Evolutionary conservation across 2,329 filamentous ascomycete species (phyloP).

Genomic region (Tolypocladium album): DNA sequence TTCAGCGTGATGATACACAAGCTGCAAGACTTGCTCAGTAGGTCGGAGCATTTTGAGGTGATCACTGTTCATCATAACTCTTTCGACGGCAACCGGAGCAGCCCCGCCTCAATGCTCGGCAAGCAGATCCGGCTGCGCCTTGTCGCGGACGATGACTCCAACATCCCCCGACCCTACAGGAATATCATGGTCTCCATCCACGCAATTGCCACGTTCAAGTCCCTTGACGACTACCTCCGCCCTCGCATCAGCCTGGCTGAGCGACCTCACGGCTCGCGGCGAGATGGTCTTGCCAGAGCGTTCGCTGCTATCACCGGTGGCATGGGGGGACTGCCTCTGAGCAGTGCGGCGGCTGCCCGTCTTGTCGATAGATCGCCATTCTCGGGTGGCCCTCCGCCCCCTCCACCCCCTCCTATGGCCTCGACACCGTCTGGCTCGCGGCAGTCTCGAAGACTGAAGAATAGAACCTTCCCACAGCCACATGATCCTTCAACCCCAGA

Average conservation of each 20-base stretch:
- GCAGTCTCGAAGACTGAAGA: slow-evolving; percentile 33
- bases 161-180: slow-evolving; percentile 76
- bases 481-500: slow-evolving; percentile 31
- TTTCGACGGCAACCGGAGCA: slow-evolving; percentile 81
- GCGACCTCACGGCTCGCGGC: slow-evolving; percentile 47
- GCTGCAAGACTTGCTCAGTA: slow-evolving; percentile 87
- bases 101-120: slow-evolving; percentile 87
- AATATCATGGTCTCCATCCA: slow-evolving; percentile 99
- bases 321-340: slow-evolving; percentile 50
- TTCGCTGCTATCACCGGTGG: slow-evolving; percentile 71
- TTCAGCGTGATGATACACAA: slow-evolving; percentile 91
- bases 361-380: slow-evolving; percentile 34
- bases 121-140: slow-evolving; percentile 89
- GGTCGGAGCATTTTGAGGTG: slow-evolving; percentile 96
- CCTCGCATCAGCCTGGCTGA: slow-evolving; percentile 79
- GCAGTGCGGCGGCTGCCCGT: slow-evolving; percentile 31
- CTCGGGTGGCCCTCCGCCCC: slow-evolving; percentile 22
- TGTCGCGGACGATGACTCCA: slow-evolving; percentile 79
- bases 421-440: slow-evolving; percentile 33
- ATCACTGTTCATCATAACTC: slow-evolving; percentile 90
- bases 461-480: slow-evolving; percentile 30
- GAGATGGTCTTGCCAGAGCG: slow-evolving; percentile 56
- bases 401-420: slow-evolving; percentile 16
- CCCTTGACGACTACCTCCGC: slow-evolving; percentile 87
- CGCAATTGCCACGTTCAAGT: slow-evolving; percentile 95